A percentile compares a stretch with the other conserved stretches of the same genome.
Evolutionary conservation across 352 stramenopile species (phyloP).

Genomic region (Nannochloropsis limnetica): DNA sequence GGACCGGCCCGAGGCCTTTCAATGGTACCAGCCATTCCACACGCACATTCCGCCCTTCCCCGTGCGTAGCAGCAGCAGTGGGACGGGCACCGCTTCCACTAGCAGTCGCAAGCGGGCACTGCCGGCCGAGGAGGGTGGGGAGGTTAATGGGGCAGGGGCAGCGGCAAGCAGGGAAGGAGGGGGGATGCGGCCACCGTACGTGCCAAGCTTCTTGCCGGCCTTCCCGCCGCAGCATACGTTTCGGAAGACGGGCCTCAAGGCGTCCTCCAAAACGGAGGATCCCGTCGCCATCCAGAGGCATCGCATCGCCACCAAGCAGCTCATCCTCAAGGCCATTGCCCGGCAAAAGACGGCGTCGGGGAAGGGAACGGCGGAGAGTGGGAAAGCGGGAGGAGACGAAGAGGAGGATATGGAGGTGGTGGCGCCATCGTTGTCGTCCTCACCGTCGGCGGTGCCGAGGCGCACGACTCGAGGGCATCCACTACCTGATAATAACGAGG

Average conservation of each 20-base stretch:
- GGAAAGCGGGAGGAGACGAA: not conserved
- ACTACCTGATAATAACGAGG: not conserved
- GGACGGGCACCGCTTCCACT: no score
- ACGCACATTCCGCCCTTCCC: slow-evolving; percentile 22
- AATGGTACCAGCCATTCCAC: slow-evolving; percentile 33
- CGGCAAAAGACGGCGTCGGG: not conserved
- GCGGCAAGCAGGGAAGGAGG: not conserved
- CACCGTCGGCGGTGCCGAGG: not conserved
- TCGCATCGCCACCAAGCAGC: slow-evolving; percentile 24
- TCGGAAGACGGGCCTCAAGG: not conserved
- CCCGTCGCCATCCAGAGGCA: slow-evolving; percentile 8
- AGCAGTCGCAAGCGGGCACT: not conserved
- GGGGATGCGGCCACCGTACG: not conserved
- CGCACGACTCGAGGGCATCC: not conserved
- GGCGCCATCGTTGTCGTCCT: not conserved
- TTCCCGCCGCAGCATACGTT: slow-evolving; percentile 23
- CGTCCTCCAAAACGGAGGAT: slow-evolving; percentile 6
- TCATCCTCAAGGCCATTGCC: slow-evolving; percentile 18
- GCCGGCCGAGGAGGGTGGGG: not conserved
- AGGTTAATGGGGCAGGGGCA: not conserved
- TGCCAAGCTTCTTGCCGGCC: not conserved
- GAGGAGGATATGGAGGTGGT: not conserved
- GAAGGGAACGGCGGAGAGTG: not conserved
- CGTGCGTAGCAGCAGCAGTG: not conserved
- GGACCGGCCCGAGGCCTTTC: slow-evolving; percentile 1